Evolutionary conservation across 1,284 basidiomycete genomes (phyloP), one percentile per base, ranked within the genome.

Genomic region (Psilocybe mexicana): DNA sequence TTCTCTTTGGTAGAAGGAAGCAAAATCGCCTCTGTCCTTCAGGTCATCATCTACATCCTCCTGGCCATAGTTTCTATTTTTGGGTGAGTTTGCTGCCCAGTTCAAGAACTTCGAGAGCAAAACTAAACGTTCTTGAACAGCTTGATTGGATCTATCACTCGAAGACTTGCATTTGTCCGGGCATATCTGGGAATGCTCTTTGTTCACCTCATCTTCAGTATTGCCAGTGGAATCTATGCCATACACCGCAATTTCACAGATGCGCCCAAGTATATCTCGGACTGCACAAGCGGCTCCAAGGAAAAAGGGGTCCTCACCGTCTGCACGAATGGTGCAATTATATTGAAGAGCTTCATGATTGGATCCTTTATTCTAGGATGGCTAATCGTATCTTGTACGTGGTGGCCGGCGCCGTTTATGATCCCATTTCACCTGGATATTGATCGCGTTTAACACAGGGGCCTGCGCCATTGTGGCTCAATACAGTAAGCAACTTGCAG

Each of bases 351-450:
- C 35, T 68, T 79, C 45, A 68, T 74, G 57, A 67, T 78, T 57
- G 69, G 66, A 25, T 57, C 76, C 25, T 78, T 78, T 65, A 67
- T 78, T 49, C 55, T 76, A 60, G 70, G 74, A 42, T 79, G 76
- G 76, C 61, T 79, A 59, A 70, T 79, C 60, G 76, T 78, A 62
- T 74, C 75, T 54, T 80, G 77, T 78, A 55, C 59, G 77, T 72
- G n/a, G 38, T 18, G 18, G 18, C 18, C 18, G 18, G 18, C 18
- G 18, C 40, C 26, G 44, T 3, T 48, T 30, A 49, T 47, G 18
- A 44, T 53, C 35, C 4, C 23, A 48, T 26, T 18, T 60, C 52
- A 26, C 24, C 38, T 50, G 7, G n/a, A 52, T 55, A n/a, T 36
- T 62, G n/a, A 48, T 42, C 42, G 24, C 48, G 35, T 58, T 40